Percentiles rank a stretch among this genome's conserved stretches.
Conservation (phyloP, 345 rosid genomes). For the Noccaea caerulescens region DNA sequence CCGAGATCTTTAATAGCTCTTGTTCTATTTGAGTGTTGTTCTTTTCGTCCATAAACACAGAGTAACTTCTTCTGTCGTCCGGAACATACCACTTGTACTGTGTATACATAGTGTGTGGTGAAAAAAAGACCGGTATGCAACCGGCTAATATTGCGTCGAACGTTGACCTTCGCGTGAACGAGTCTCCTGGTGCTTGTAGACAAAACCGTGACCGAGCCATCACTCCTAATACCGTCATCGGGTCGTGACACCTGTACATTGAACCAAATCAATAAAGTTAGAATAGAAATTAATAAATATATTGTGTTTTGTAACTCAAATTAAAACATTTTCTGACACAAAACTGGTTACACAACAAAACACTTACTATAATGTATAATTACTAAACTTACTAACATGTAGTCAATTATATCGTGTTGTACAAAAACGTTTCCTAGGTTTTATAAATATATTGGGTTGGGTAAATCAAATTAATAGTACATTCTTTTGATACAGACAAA, state of each 20-base stretch:
- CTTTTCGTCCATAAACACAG: constrained; percentile 44
- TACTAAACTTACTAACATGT: too few relatives aligned
- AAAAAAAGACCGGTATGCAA: constrained; percentile 65
- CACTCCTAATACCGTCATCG: constrained; percentile 31
- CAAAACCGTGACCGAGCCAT: constrained; percentile 44
- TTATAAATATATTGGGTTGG: background rate
- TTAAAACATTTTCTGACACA: too few relatives aligned
- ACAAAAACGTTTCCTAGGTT: background rate
- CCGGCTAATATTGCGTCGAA: constrained; percentile 62
- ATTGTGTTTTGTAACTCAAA: too few relatives aligned
- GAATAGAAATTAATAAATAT: background rate
- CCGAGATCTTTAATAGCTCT: constrained; percentile 35
- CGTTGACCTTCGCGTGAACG: constrained; percentile 55
- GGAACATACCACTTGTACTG: constrained; percentile 64
- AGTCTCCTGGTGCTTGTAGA: constrained; percentile 61
- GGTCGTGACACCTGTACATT: constrained; percentile 35
- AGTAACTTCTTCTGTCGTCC: constrained; percentile 44
- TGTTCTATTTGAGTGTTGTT: constrained; percentile 22
- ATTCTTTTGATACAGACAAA: too few relatives aligned
- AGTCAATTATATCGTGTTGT: too few relatives aligned
- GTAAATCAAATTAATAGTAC: too few relatives aligned
- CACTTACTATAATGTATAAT: too few relatives aligned
- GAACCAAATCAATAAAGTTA: constrained; percentile 1
- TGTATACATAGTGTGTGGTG: constrained; percentile 51
- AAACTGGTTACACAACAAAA: too few relatives aligned